Conservation (phyloP, 2,329 filamentous ascomycete genomes). For the Sclerotinia borealis region DNA sequence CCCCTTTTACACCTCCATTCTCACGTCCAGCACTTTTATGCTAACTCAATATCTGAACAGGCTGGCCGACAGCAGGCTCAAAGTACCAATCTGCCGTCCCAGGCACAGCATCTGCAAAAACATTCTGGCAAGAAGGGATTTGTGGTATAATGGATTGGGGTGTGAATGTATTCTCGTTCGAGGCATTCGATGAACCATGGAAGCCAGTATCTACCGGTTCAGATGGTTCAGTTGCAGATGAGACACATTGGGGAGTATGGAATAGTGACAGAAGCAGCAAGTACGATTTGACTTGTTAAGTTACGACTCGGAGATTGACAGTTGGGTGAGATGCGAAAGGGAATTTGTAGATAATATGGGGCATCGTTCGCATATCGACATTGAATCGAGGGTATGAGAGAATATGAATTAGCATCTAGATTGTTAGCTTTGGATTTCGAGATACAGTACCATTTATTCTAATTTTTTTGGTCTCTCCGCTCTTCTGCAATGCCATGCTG, state of each 20-base stretch:
- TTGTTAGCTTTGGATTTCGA: slow-evolving; percentile 5
- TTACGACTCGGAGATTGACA: neutral
- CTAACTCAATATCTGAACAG: slow-evolving; percentile 16
- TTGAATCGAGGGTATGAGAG: neutral
- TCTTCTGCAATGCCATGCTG: neutral
- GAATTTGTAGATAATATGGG: neutral
- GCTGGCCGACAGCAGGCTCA: slow-evolving; percentile 59
- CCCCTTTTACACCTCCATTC: neutral
- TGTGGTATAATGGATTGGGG: slow-evolving; percentile 61
- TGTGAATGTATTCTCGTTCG: slow-evolving; percentile 66
- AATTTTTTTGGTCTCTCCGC: neutral
- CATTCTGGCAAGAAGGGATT: slow-evolving; percentile 56
- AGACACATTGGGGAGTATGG: slow-evolving; percentile 67
- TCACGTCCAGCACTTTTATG: neutral
- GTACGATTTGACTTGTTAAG: slow-evolving; percentile 33
- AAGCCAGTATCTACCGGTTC: slow-evolving; percentile 60
- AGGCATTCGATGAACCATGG: slow-evolving; percentile 68
- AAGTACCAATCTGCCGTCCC: slow-evolving; percentile 57
- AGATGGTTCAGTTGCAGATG: slow-evolving; percentile 54
- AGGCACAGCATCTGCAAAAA: slow-evolving; percentile 49
- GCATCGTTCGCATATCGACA: neutral
- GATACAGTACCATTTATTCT: neutral
- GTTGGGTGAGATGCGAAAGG: neutral
- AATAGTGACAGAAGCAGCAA: slow-evolving; percentile 52
- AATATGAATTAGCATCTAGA: neutral